These are phyloP conservation scores for Chlorophyllum brunneum DNA, from an alignment of 768 basidiomycete genomes.

Conservation along the genomic window DNA sequence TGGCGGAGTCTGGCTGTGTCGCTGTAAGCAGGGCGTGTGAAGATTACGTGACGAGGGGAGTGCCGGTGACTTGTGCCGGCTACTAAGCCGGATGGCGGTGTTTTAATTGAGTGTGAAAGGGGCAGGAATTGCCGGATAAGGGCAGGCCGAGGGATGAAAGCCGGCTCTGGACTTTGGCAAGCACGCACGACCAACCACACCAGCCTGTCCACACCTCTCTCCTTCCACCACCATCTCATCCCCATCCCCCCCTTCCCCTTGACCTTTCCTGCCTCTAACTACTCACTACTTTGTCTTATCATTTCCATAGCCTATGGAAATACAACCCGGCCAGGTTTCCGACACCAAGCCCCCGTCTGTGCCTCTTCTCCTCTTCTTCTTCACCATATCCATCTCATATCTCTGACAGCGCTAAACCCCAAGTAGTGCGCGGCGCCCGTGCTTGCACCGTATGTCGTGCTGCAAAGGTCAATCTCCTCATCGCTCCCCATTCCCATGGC, in stretches of 20 bases:
- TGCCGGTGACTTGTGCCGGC: constrained; percentile 19
- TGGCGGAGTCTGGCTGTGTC: not conserved
- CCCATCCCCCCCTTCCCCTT: constrained; percentile 12
- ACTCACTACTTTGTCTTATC: too few species aligned
- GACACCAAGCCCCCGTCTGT: constrained; percentile 33
- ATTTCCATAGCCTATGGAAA: too few species aligned
- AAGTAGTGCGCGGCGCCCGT: constrained; percentile 50
- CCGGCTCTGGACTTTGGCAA: constrained; percentile 12
- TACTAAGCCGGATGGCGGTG: constrained; percentile 19
- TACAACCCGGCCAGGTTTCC: constrained; percentile 28
- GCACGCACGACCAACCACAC: constrained; percentile 21
- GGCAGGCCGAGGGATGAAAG: constrained; percentile 20
- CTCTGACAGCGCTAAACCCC: constrained; percentile 36
- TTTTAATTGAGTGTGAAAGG: constrained; percentile 14
- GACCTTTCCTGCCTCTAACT: constrained; percentile 11
- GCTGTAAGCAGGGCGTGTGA: constrained; percentile 10
- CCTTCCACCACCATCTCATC: constrained; percentile 2
- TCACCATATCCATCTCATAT: constrained; percentile 7
- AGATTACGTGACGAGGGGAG: constrained; percentile 2
- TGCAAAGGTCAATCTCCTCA: constrained; percentile 56
- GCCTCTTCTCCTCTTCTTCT: constrained; percentile 11
- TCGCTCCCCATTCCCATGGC: constrained; percentile 15
- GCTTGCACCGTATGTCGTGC: constrained; percentile 85
- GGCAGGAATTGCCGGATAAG: constrained; percentile 16
- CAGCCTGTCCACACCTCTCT: too few species aligned